Evolutionary conservation across 176 grass and related monocot genomes (phyloP).

Genomic region (Rhynchospora pubera): DNA sequence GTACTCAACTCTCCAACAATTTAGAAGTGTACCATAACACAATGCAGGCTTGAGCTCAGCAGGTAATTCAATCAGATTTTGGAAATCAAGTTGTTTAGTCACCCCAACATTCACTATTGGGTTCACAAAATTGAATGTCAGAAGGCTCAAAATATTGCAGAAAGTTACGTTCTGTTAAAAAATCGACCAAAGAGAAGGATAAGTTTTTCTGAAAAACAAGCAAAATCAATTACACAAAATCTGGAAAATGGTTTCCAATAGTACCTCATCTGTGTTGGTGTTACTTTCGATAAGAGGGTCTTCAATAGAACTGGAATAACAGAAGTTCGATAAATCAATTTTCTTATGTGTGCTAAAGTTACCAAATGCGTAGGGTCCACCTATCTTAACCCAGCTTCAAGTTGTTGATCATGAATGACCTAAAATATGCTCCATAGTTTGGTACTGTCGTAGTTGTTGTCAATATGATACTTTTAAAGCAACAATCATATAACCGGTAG

Average conservation of each 20-base stretch:
- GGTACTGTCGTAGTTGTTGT: neutral
- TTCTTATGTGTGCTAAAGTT: neutral
- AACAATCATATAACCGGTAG: neutral
- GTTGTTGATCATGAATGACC: neutral
- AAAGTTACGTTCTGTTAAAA: conserved; percentile 36
- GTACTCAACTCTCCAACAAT: conserved; percentile 63
- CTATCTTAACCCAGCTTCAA: neutral
- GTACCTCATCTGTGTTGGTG: conserved; percentile 30
- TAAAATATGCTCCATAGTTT: neutral
- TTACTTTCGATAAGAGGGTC: conserved; percentile 49
- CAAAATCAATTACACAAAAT: conserved; percentile 11
- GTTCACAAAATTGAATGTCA: conserved; percentile 79
- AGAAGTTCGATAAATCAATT: conserved; percentile 27
- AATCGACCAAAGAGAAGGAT: conserved; percentile 23
- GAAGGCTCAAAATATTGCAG: conserved; percentile 35
- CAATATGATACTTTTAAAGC: neutral
- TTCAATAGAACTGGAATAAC: conserved; percentile 61
- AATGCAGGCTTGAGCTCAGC: conserved; percentile 50
- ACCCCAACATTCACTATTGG: conserved; percentile 66
- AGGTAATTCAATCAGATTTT: conserved; percentile 76
- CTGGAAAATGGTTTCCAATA: neutral
- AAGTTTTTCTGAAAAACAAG: conserved; percentile 15
- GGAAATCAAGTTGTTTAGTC: conserved; percentile 74
- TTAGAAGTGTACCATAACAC: conserved; percentile 52
- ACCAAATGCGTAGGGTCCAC: neutral